These are phyloP conservation scores for Dactylorhiza incarnata DNA, from an alignment of 106 monocot genomes.

Conservation along the genomic window DNA sequence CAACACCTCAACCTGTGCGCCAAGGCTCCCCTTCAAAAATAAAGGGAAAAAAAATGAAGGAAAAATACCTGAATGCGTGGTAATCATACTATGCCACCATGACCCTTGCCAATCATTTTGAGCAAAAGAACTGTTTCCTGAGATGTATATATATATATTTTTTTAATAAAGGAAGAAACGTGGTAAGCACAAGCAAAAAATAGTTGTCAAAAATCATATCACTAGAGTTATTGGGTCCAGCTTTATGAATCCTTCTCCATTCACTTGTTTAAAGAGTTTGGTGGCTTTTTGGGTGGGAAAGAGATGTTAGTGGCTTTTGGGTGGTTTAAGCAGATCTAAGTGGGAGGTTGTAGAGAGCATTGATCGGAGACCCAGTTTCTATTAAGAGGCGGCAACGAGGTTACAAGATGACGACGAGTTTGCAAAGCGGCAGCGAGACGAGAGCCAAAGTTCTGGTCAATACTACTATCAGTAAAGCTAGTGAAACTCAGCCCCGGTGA, in stretches of 20 bases:
- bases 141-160: background rate
- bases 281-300: no score
- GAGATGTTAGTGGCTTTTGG: no score
- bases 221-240: background rate
- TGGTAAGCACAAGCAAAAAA: background rate
- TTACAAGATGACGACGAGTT: no score
- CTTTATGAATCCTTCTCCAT: background rate
- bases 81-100: constrained; percentile 85
- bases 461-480: no score
- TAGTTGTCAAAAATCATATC: background rate
- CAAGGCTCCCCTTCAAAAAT: background rate
- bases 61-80: constrained; percentile 50
- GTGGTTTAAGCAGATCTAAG: no score
- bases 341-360: no score
- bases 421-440: no score
- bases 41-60: background rate
- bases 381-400: no score
- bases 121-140: constrained; percentile 71
- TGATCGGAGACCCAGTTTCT: no score
- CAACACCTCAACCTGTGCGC: no score
- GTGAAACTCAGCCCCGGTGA: no score
- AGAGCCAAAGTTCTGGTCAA: no score
- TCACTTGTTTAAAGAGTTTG: background rate
- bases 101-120: constrained; percentile 97
- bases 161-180: background rate